Evolutionary conservation across 768 basidiomycete species (phyloP), one percentile per base, ranked within the genome.

Genomic region (Trametes gibbosa): DNA sequence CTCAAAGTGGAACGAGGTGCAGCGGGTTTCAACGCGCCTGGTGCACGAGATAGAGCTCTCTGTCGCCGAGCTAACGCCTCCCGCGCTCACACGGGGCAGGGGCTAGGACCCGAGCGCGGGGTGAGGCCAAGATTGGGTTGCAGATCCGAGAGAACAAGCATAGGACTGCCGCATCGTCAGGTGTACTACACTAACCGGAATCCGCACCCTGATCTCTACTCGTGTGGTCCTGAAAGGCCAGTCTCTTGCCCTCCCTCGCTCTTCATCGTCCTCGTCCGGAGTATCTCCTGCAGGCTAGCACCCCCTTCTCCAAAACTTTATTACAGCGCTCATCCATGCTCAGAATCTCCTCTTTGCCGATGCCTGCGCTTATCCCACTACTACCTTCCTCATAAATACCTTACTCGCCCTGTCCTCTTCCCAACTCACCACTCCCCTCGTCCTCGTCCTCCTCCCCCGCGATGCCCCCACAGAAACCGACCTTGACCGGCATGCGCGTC

Each of bases 401-500:
- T 39, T 50, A 21, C 27, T 39, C 50, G 46, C 40, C 17, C 49
- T 25, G 43, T 10, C 29, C 29, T 32, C 51, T 43, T 34, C 27
- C 21, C 50, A 25, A 57, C 46, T 42, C 66, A 53, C 34, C 55
- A n/a, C 58, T 62, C 59, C 55, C 37, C 48, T 58, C 41, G 35
- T 35, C 59, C 40, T 39, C 27, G 47, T 35, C n/a, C 50, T 29
- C 50, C 50, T 43, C 59, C 35, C 54, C 40, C 53, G 43, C 34
- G 40, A 62, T 61, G 55, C 66, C 51, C 48, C 73, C 70, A 66
- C 76, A 76, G 63, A 57, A 52, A 35, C 75, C 76, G 19, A 76
- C 76, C 12, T 72, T 66, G 63, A 69, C 69, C 41, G 66, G 66
- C 50, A 63, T 74, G 46, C 75, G 73, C 65, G 64, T 77, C 49